A percentile compares a stretch with the other conserved stretches of the same genome.
Conservation (phyloP, 352 stramenopile species). For the Globisporangium irregulare region DNA sequence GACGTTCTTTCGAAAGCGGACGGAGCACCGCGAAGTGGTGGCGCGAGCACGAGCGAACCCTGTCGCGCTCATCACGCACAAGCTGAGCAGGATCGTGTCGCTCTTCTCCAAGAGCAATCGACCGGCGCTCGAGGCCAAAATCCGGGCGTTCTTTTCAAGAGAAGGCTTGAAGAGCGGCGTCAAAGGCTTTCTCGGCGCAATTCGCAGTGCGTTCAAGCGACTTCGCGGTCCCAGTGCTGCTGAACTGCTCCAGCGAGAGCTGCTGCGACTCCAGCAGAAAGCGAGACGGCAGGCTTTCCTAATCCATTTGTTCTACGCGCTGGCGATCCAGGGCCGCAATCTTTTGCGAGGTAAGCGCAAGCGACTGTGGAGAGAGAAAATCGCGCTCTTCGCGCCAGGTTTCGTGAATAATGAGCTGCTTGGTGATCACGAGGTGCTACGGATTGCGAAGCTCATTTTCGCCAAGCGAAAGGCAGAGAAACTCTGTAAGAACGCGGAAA, state of each 20-base stretch:
- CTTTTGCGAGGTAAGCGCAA: constrained; percentile 10
- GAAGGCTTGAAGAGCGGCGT: neutral
- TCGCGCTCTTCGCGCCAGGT: neutral
- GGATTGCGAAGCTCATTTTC: constrained; percentile 1
- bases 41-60: neutral
- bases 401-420: constrained; percentile 11
- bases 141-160: constrained; percentile 2
- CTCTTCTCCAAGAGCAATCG: constrained; percentile 14
- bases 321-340: constrained; percentile 13
- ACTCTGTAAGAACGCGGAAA: neutral
- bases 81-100: constrained; percentile 1
- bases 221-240: constrained; percentile 6
- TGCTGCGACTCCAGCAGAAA: constrained; percentile 6
- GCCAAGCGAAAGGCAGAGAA: neutral
- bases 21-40: constrained; percentile 10
- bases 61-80: constrained; percentile 6
- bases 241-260: constrained; percentile 12
- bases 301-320: constrained; percentile 1
- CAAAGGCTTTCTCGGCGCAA: neutral
- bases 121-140: neutral
- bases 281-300: constrained; percentile 3
- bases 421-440: neutral
- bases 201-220: constrained; percentile 5
- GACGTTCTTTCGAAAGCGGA: constrained; percentile 11
- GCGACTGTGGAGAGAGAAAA: constrained; percentile 6